Percentiles rank a stretch among this genome's conserved stretches.
These are phyloP conservation scores for Populus hybrid DNA, from an alignment of 441 rosid species.

Conservation along the genomic window DNA sequence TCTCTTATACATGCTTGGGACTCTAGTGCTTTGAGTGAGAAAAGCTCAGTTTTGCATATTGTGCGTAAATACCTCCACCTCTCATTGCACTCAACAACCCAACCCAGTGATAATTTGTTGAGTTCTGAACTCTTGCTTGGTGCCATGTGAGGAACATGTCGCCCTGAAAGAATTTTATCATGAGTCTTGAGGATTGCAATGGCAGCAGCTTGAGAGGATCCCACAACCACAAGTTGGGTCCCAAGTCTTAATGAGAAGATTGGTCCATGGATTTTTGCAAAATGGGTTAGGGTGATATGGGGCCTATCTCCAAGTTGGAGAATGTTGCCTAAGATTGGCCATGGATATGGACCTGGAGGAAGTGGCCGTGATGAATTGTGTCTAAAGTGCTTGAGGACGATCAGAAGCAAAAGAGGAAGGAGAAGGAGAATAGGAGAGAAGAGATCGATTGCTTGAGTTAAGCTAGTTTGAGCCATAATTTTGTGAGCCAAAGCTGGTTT, in stretches of 20 bases:
- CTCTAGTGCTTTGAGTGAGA: conserved; percentile 31
- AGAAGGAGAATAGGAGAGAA: conserved; percentile 22
- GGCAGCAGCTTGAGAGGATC: conserved; percentile 36
- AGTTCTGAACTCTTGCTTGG: conserved; percentile 28
- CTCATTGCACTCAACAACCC: conserved; percentile 36
- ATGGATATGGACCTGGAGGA: conserved; percentile 42
- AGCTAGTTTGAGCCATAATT: neutral
- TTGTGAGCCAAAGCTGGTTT: neutral
- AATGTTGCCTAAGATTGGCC: conserved; percentile 40
- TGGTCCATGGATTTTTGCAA: conserved; percentile 33
- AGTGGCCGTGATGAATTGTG: conserved; percentile 8
- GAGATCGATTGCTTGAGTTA: conserved; percentile 9
- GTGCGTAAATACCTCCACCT: conserved; percentile 33
- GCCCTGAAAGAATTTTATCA: conserved; percentile 30
- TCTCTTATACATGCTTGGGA: conserved; percentile 22
- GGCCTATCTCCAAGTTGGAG: conserved; percentile 35
- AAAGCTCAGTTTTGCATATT: conserved; percentile 33
- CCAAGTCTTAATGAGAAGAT: conserved; percentile 37
- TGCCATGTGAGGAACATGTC: conserved; percentile 34
- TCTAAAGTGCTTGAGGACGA: conserved; percentile 20
- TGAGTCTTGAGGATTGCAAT: conserved; percentile 38
- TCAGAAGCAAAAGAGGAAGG: conserved; percentile 21
- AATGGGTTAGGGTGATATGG: conserved; percentile 23
- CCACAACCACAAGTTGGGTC: conserved; percentile 34
- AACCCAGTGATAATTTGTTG: conserved; percentile 33